These are phyloP conservation scores for Xanthoconium separans DNA, from an alignment of 1,284 basidiomycete species.

Conservation along the genomic window DNA sequence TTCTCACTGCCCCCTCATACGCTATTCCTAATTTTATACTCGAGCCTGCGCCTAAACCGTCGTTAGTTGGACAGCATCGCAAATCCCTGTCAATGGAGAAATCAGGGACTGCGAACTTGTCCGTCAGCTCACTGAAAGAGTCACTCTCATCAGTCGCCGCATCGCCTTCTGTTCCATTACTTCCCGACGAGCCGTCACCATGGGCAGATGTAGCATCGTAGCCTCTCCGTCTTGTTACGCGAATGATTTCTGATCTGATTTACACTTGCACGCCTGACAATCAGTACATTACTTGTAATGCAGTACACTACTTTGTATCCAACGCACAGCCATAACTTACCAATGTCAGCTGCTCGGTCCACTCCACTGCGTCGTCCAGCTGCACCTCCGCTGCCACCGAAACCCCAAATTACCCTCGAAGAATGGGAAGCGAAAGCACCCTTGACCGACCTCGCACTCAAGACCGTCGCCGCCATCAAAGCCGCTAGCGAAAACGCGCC, in stretches of 20 bases:
- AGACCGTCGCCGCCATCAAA: slow-evolving; percentile 67
- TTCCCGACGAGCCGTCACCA: slow-evolving; percentile 29
- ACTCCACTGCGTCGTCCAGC: slow-evolving; percentile 26
- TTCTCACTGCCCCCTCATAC: slow-evolving; percentile 2
- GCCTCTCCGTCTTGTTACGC: not conserved
- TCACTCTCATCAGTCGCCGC: slow-evolving; percentile 8
- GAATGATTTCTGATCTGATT: slow-evolving; percentile 9
- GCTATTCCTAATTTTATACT: slow-evolving; percentile 17
- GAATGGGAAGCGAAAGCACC: slow-evolving; percentile 88
- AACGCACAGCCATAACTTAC: not conserved
- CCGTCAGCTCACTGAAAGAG: slow-evolving; percentile 2
- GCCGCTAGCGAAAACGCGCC: slow-evolving; percentile 59
- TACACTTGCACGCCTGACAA: not conserved
- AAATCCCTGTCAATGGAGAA: slow-evolving; percentile 16
- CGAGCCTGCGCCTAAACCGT: slow-evolving; percentile 24
- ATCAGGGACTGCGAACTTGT: slow-evolving; percentile 1
- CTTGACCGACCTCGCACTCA: slow-evolving; percentile 65
- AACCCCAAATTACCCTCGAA: slow-evolving; percentile 60
- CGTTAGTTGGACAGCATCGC: slow-evolving; percentile 14
- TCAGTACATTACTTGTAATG: slow-evolving; percentile 8
- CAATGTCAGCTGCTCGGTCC: slow-evolving; percentile 25
- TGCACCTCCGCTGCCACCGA: slow-evolving; percentile 35
- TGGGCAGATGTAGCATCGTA: slow-evolving; percentile 27
- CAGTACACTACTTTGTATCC: slow-evolving; percentile 5
- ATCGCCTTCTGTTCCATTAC: slow-evolving; percentile 12